Conservation (phyloP, 140 eudicot genomes). For the Ambrosia hybrid region DNA sequence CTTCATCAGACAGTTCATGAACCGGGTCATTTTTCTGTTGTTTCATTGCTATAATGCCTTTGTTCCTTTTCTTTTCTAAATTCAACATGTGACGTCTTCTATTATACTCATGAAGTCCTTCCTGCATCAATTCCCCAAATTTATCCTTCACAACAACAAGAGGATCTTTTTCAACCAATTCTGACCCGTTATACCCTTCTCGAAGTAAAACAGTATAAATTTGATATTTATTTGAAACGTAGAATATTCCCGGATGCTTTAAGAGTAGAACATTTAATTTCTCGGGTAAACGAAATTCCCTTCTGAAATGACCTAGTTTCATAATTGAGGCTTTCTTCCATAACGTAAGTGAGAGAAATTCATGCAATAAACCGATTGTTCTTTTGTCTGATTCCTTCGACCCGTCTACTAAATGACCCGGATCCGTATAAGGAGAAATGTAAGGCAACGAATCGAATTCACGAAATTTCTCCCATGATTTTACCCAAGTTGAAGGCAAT, state of each 20-base stretch:
- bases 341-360: constrained; percentile 76
- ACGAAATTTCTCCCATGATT: constrained; percentile 72
- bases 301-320: constrained; percentile 64
- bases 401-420: constrained; percentile 46
- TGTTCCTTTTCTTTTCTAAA: constrained; percentile 68
- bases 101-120: constrained; percentile 84
- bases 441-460: constrained; percentile 79
- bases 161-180: constrained; percentile 79
- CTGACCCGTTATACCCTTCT: constrained; percentile 76
- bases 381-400: constrained; percentile 73
- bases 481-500: constrained; percentile 73
- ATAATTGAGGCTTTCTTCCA: constrained; percentile 85
- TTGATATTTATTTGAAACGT: constrained; percentile 76
- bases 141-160: constrained; percentile 83
- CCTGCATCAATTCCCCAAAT: constrained; percentile 91
- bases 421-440: constrained; percentile 73
- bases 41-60: constrained; percentile 42
- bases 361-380: constrained; percentile 71
- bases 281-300: constrained; percentile 76
- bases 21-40: constrained; percentile 35
- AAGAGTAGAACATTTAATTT: constrained; percentile 67
- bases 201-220: constrained; percentile 79
- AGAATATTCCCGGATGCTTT: constrained; percentile 93
- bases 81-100: constrained; percentile 60
- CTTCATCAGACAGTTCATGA: constrained; percentile 51